Evolutionary conservation across 139 green algal genomes (phyloP).

Genomic region (Chlamydomonas sphaeroides): DNA sequence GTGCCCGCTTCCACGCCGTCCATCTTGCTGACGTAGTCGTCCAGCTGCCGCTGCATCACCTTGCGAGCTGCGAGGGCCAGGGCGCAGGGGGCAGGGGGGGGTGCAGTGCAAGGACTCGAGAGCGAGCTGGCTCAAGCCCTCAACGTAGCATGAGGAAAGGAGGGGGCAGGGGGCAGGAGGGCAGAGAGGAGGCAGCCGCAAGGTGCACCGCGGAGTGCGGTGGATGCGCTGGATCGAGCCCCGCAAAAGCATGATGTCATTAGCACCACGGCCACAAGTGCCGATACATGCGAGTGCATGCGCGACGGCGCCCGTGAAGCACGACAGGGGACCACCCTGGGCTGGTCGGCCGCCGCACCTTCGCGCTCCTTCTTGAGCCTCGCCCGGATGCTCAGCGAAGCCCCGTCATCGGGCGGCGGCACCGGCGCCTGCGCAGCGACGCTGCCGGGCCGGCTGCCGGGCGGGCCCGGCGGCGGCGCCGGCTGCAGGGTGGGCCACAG

Average conservation of each 20-base stretch:
- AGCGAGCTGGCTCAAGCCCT: neutral
- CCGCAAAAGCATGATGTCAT: too few relatives aligned
- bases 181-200: too few relatives aligned
- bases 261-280: too few relatives aligned
- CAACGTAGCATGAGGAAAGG: too few relatives aligned
- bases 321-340: too few relatives aligned
- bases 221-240: too few relatives aligned
- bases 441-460: neutral
- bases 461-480: neutral
- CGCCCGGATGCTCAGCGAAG: neutral
- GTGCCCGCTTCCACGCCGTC: neutral
- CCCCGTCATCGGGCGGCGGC: neutral
- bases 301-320: too few relatives aligned
- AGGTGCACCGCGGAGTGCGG: too few relatives aligned
- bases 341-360: slow-evolving; percentile 7
- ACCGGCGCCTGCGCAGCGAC: neutral
- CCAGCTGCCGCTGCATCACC: slow-evolving; percentile 22
- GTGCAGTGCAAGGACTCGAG: neutral
- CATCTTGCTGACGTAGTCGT: slow-evolving; percentile 23
- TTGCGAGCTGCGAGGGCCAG: slow-evolving; percentile 31
- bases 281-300: too few relatives aligned
- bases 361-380: slow-evolving; percentile 22
- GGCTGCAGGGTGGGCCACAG: neutral
- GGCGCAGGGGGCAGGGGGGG: too few relatives aligned
- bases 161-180: too few relatives aligned